Conservation (phyloP, 208 protist genomes). For the Acanthamoeba triangularis region DNA sequence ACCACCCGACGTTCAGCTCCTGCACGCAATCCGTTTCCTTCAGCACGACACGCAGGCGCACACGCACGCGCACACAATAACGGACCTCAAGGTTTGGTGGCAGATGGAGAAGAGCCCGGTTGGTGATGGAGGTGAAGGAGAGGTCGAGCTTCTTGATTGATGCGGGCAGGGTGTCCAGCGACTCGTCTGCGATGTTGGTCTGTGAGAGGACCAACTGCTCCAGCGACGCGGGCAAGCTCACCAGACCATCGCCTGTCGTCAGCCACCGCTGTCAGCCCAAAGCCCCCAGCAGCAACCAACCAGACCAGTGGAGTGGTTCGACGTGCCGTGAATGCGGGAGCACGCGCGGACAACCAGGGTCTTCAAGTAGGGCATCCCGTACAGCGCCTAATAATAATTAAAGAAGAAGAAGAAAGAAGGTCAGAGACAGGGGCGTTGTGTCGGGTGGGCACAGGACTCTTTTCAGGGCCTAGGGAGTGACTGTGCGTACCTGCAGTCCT, state of each 20-base stretch:
- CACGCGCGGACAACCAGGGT: background rate
- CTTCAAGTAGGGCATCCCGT: background rate
- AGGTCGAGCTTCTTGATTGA: constrained; percentile 41
- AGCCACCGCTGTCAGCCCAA: background rate
- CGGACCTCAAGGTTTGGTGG: background rate
- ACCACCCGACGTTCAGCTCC: constrained; percentile 27
- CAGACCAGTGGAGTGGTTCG: background rate
- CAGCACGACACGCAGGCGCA: background rate
- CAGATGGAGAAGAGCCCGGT: constrained; percentile 1
- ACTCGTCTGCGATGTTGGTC: constrained; percentile 41
- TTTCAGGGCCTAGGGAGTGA: no score
- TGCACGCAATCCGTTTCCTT: background rate
- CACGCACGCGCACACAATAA: background rate
- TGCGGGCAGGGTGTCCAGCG: background rate
- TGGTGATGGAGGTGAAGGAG: constrained; percentile 31
- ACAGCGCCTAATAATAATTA: background rate
- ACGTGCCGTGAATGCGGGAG: constrained; percentile 10
- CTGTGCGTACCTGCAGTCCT: background rate
- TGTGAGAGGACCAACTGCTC: constrained; percentile 35
- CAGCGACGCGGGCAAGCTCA: constrained; percentile 9
- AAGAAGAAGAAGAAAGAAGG: background rate
- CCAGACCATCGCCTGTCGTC: constrained; percentile 7
- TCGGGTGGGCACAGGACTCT: no score
- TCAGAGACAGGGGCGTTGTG: no score
- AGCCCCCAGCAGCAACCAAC: background rate